A percentile compares a stretch with the other conserved stretches of the same genome.
Evolutionary conservation across 2,329 filamentous ascomycete genomes (phyloP).

Genomic region (Aspergillaceae sp.): DNA sequence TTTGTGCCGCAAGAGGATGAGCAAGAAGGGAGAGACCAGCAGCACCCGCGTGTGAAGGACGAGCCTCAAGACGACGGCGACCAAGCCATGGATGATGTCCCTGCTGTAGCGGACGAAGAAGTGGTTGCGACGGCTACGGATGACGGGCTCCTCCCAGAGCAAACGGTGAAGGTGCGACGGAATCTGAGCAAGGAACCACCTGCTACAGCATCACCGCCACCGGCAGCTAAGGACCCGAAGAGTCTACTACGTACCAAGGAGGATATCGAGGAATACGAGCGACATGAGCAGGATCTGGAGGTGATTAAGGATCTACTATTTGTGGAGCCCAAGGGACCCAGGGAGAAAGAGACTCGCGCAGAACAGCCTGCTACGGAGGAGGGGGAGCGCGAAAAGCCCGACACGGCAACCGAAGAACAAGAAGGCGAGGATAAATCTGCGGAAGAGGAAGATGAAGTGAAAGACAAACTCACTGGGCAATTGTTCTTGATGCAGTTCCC

Average conservation of each 20-base stretch:
- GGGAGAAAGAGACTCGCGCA: conserved; percentile 5
- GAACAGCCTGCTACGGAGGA: conserved; percentile 6
- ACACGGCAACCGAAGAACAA: conserved; percentile 8
- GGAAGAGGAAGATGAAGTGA: conserved; percentile 12
- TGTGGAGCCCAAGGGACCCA: conserved; percentile 15
- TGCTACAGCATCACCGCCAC: conserved; percentile 7
- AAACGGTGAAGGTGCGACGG: conserved; percentile 28
- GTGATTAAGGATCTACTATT: conserved; percentile 31
- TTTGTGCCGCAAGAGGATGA: conserved; percentile 26
- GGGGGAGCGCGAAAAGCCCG: conserved; percentile 6
- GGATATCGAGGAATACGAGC: conserved; percentile 36
- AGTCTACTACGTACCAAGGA: conserved; percentile 33
- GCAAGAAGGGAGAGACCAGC: conserved; percentile 8
- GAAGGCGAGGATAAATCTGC: conserved; percentile 3
- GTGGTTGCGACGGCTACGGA: conserved; percentile 12
- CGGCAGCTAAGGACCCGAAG: conserved; percentile 19
- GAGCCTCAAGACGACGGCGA: conserved; percentile 46
- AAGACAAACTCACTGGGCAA: conserved; percentile 43
- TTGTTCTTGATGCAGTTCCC: conserved; percentile 59
- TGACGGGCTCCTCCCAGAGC: conserved; percentile 26
- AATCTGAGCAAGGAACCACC: conserved; percentile 17
- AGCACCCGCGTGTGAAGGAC: conserved; percentile 41
- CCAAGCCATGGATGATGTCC: conserved; percentile 27
- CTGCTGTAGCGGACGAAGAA: conserved; percentile 16
- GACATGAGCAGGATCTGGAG: conserved; percentile 32